Conservation (phyloP, 139 green algal genomes). For the Volvox africanus region DNA sequence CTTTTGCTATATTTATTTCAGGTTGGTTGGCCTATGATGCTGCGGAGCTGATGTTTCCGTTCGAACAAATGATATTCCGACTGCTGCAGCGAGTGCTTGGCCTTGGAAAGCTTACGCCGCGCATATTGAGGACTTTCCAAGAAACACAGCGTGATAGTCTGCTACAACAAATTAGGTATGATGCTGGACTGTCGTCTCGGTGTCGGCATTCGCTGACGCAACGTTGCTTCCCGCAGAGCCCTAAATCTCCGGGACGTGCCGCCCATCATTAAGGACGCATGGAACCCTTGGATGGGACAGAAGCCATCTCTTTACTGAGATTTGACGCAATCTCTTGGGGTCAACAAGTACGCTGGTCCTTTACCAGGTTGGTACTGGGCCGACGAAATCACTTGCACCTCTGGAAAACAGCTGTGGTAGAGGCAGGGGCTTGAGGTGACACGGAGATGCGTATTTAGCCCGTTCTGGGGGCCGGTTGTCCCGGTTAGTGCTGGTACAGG, state of each 20-base stretch:
- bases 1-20: neutral
- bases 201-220: neutral
- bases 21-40: neutral
- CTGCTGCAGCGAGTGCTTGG: slow-evolving; percentile 19
- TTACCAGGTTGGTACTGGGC: too few species aligned
- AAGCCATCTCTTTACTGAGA: slow-evolving; percentile 19
- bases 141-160: neutral
- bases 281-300: slow-evolving; percentile 31
- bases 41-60: neutral
- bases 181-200: neutral
- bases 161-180: slow-evolving; percentile 3
- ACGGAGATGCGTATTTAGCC: too few species aligned
- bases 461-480: too few species aligned
- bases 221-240: neutral
- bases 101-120: slow-evolving; percentile 25
- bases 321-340: too few species aligned
- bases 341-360: too few species aligned
- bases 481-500: too few species aligned
- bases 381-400: too few species aligned
- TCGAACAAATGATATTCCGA: neutral
- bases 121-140: neutral
- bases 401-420: too few species aligned
- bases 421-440: too few species aligned
- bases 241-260: slow-evolving; percentile 27
- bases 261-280: slow-evolving; percentile 6